Conservation (phyloP, 1,284 basidiomycete genomes). For the Termitomyces sp. region DNA sequence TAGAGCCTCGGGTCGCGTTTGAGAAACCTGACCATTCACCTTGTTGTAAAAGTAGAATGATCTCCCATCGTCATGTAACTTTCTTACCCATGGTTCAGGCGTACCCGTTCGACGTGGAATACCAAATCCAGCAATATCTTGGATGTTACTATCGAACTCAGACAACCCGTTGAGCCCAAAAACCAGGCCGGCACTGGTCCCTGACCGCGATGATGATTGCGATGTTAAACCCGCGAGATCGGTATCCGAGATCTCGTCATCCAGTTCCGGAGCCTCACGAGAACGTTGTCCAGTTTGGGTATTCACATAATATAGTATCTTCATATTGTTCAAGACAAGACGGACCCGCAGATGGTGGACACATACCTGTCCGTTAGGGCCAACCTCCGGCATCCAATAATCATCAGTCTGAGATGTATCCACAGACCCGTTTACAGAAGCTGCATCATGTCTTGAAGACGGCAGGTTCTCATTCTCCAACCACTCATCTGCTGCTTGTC, state of each 20-base stretch:
- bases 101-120: constrained; percentile 52
- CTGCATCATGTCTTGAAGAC: constrained; percentile 23
- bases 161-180: constrained; percentile 34
- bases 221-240: constrained; percentile 56
- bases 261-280: constrained; percentile 76
- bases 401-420: constrained; percentile 51
- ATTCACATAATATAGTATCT: constrained; percentile 90
- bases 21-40: constrained; percentile 60
- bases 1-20: constrained; percentile 54
- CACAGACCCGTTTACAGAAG: constrained; percentile 23
- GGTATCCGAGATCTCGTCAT: constrained; percentile 55
- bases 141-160: constrained; percentile 26
- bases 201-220: constrained; percentile 50
- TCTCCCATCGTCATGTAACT: constrained; percentile 80
- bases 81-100: constrained; percentile 76
- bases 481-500: constrained; percentile 45
- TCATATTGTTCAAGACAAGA: constrained; percentile 8
- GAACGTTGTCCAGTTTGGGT: constrained; percentile 85
- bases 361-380: constrained; percentile 66
- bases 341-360: constrained; percentile 4
- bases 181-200: constrained; percentile 47
- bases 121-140: constrained; percentile 53
- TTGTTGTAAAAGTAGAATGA: constrained; percentile 79
- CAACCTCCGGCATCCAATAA: constrained; percentile 77
- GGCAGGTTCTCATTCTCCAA: constrained; percentile 36